Evolutionary conservation across 768 basidiomycete genomes (phyloP).

Genomic region (Heimioporus sp.): DNA sequence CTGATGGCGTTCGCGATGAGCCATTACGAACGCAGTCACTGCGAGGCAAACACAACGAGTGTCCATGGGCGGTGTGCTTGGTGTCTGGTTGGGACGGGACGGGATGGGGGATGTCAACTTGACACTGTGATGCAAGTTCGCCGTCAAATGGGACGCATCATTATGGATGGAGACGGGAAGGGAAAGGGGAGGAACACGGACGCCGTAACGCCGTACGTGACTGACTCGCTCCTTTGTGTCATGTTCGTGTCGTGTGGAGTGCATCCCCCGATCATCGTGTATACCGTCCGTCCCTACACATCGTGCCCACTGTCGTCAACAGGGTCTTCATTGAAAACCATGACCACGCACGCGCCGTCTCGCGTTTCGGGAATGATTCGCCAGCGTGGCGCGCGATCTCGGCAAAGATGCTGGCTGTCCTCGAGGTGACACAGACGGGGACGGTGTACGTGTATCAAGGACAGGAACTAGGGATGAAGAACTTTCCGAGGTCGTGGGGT

Average conservation of each 20-base stretch:
- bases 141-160: not conserved
- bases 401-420: conserved; percentile 62
- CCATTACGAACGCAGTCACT: conserved; percentile 10
- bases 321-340: conserved; percentile 73
- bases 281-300: not conserved
- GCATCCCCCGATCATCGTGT: conserved; percentile 10
- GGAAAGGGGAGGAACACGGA: not conserved
- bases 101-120: not conserved
- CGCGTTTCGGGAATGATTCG: conserved; percentile 63
- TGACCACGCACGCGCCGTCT: conserved; percentile 62
- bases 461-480: conserved; percentile 67
- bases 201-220: too few species aligned
- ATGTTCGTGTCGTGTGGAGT: too few species aligned
- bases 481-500: conserved; percentile 61
- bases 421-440: conserved; percentile 61
- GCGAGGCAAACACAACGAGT: conserved; percentile 16
- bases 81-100: not conserved
- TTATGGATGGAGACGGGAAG: not conserved
- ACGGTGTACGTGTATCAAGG: conserved; percentile 77
- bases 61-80: not conserved
- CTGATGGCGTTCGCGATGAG: not conserved
- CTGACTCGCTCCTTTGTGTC: conserved; percentile 4
- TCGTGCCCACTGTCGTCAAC: not conserved
- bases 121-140: conserved; percentile 4
- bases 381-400: conserved; percentile 54